Conservation (phyloP, 176 grass and related monocot species). For the Dactylis glomerata region DNA sequence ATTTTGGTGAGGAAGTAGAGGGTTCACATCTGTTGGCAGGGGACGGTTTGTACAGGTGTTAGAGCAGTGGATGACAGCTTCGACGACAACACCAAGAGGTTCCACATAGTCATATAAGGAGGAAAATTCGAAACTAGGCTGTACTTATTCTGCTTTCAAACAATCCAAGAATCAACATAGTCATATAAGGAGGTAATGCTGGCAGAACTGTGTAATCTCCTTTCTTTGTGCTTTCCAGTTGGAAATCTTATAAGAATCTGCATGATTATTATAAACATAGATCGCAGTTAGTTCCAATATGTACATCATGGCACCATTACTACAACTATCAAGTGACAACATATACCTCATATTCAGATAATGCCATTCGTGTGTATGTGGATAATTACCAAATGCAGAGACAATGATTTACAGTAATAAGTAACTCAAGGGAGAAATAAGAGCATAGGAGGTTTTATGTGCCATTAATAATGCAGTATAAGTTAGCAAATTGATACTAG, state of each 20-base stretch:
- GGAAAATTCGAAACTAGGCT: conserved; percentile 93
- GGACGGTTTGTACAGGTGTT: no score
- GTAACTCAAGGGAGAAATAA: background rate
- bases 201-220: conserved; percentile 65
- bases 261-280: conserved; percentile 22
- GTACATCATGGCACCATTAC: background rate
- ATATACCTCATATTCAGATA: background rate
- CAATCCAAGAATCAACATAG: conserved; percentile 89
- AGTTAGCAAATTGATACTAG: background rate
- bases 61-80: no score
- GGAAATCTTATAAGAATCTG: conserved; percentile 95
- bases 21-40: no score
- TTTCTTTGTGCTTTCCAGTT: conserved; percentile 83
- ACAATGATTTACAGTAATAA: background rate
- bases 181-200: conserved; percentile 71
- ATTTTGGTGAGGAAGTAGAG: no score
- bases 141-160: conserved; percentile 90
- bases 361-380: background rate
- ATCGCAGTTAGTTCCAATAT: background rate
- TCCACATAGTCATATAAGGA: no score
- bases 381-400: background rate
- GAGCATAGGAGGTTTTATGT: background rate
- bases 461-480: conserved; percentile 7
- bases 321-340: background rate
- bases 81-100: no score